Conservation (phyloP, 2,329 filamentous ascomycete species). For the Microcyclosporella mali region DNA sequence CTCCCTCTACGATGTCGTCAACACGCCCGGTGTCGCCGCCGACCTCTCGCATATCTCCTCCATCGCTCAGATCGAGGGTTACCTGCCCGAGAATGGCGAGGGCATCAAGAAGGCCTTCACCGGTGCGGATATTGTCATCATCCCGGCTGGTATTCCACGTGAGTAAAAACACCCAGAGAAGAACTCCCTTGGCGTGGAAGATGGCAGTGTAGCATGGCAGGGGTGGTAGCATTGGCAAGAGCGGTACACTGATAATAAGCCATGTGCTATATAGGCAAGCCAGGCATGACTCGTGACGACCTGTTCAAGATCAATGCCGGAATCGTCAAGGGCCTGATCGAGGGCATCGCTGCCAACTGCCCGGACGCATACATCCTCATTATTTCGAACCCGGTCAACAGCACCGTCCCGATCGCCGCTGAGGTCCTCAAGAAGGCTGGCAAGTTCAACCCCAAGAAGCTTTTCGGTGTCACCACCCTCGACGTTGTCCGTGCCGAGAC, state of each 20-base stretch:
- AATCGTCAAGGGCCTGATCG: slow-evolving; percentile 90
- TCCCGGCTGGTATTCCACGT: slow-evolving; percentile 97
- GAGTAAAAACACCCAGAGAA: slow-evolving; percentile 17
- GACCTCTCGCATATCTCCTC: slow-evolving; percentile 98
- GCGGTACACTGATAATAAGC: slow-evolving; percentile 4
- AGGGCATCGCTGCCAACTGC: slow-evolving; percentile 77
- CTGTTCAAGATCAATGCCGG: slow-evolving; percentile 99
- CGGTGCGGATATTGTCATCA: slow-evolving; percentile 91
- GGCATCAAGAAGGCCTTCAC: slow-evolving; percentile 84
- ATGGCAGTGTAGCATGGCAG: slow-evolving; percentile 1
- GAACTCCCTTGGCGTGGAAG: slow-evolving; percentile 1
- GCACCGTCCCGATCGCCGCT: slow-evolving; percentile 92
- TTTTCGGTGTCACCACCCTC: slow-evolving; percentile 97
- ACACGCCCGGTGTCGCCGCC: slow-evolving; percentile 91
- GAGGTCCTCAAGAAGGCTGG: slow-evolving; percentile 91
- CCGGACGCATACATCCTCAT: slow-evolving; percentile 93
- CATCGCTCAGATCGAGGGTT: slow-evolving; percentile 77
- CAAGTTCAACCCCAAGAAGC: slow-evolving; percentile 89
- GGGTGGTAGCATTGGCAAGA: slow-evolving; percentile 11
- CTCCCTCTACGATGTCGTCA: slow-evolving; percentile 97
- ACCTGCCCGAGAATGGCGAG: slow-evolving; percentile 68
- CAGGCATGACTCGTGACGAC: slow-evolving; percentile 98
- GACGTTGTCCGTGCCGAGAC: slow-evolving; percentile 98
- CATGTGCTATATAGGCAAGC: slow-evolving; percentile 64
- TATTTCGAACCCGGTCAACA: slow-evolving; percentile 99